These are phyloP conservation scores for Penicillium verrucosum DNA, from an alignment of 2,329 filamentous ascomycete genomes.

Conservation along the genomic window DNA sequence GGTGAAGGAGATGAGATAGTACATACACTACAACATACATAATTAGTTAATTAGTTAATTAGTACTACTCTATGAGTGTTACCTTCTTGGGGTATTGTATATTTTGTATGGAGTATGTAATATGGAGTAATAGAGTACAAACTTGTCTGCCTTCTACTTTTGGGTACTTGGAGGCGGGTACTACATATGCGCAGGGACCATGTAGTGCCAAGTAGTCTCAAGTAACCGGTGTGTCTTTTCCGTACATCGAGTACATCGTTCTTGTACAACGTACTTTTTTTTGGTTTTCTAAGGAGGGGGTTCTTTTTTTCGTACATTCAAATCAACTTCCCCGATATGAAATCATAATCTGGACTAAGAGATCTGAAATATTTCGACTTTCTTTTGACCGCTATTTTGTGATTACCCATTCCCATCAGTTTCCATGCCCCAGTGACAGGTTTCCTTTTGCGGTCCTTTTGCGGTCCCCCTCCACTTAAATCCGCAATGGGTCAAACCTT, in stretches of 20 bases:
- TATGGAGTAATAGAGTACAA: neutral
- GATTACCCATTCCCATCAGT: neutral
- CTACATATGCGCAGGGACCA: neutral
- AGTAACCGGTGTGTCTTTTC: neutral
- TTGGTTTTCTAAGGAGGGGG: no score
- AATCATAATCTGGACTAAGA: neutral
- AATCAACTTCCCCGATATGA: neutral
- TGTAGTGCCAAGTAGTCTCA: neutral
- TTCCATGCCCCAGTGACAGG: neutral
- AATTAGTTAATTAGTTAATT: no score
- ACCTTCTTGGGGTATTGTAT: neutral
- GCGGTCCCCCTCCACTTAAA: neutral
- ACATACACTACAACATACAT: no score
- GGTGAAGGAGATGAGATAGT: neutral
- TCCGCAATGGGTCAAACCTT: neutral
- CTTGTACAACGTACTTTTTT: neutral
- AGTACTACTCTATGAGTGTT: neutral
- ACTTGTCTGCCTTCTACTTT: neutral
- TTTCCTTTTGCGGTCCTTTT: conserved; percentile 1
- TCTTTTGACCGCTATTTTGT: conserved; percentile 5
- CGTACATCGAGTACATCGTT: neutral
- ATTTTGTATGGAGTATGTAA: neutral
- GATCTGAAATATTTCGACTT: neutral
- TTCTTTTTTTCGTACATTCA: neutral
- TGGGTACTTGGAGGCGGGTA: neutral